Evolutionary conservation across 1,284 basidiomycete species (phyloP).

Genomic region (Peniophora sp.): DNA sequence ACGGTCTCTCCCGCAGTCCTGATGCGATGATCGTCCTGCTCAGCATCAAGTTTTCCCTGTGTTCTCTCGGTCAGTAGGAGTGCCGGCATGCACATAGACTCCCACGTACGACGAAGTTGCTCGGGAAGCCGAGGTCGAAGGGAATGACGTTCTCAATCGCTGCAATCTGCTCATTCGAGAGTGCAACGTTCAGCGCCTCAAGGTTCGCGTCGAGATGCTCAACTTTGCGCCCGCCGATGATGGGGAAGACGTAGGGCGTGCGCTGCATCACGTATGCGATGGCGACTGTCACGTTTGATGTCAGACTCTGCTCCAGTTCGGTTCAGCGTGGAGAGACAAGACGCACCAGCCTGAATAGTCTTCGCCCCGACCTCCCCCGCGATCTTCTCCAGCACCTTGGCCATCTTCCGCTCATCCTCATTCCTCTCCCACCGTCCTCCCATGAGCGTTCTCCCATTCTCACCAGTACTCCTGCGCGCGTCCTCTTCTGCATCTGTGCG

Average conservation of each 20-base stretch:
- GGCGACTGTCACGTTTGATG: neutral
- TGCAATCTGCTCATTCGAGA: neutral
- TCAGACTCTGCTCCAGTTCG: too few relatives aligned
- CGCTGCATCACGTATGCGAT: neutral
- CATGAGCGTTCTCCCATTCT: conserved; percentile 12
- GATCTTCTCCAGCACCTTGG: conserved; percentile 11
- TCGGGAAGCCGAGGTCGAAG: neutral
- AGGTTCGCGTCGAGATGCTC: neutral
- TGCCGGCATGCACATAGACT: too few relatives aligned
- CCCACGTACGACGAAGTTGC: neutral
- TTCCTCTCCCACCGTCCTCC: conserved; percentile 20
- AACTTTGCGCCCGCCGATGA: neutral
- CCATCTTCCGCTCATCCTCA: conserved; percentile 20
- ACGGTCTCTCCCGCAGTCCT: too few relatives aligned
- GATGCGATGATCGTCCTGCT: too few relatives aligned
- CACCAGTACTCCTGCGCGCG: neutral
- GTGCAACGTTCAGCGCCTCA: neutral
- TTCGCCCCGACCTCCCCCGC: conserved; percentile 14
- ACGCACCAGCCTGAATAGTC: conserved; percentile 7
- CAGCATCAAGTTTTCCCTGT: too few relatives aligned
- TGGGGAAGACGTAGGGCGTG: neutral
- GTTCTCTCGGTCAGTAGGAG: too few relatives aligned
- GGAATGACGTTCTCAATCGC: neutral
- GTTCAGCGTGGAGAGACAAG: neutral
- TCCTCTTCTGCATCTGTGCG: neutral